phyloP scores from a whole-genome alignment of 2,329 filamentous ascomycete genomes.

The Zymoseptoria ardabiliae region DNA sequence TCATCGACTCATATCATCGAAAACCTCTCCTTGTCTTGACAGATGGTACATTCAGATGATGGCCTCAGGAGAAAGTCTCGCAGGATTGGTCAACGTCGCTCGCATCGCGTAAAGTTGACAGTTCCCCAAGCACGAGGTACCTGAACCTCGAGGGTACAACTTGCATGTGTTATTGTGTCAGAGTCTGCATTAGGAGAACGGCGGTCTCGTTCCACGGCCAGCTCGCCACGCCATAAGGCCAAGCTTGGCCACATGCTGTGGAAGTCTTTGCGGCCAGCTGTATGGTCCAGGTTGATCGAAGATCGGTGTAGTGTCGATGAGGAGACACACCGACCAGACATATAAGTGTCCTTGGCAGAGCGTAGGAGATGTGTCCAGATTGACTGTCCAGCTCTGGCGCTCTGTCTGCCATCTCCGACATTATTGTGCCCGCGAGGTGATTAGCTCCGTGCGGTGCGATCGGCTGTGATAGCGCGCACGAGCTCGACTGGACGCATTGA shows the following conservation, averaged over 20 bases:
- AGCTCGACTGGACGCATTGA: neutral
- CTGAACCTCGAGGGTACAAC: no score
- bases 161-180: no score
- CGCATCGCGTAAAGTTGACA: no score
- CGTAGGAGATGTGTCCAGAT: neutral
- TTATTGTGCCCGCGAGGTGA: neutral
- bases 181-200: no score
- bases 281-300: no score
- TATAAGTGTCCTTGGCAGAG: neutral
- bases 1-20: neutral
- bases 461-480: neutral
- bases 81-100: no score
- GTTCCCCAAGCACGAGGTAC: no score
- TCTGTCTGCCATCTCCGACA: neutral
- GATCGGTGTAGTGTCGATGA: neutral
- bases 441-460: neutral
- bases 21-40: neutral
- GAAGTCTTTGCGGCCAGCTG: no score
- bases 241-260: no score
- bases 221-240: no score
- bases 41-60: neutral
- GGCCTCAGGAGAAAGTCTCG: neutral
- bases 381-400: neutral
- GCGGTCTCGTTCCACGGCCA: no score
- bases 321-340: neutral